These are phyloP conservation scores for Bipolaris cookei DNA, from an alignment of 2,329 filamentous ascomycete genomes.

Conservation along the genomic window DNA sequence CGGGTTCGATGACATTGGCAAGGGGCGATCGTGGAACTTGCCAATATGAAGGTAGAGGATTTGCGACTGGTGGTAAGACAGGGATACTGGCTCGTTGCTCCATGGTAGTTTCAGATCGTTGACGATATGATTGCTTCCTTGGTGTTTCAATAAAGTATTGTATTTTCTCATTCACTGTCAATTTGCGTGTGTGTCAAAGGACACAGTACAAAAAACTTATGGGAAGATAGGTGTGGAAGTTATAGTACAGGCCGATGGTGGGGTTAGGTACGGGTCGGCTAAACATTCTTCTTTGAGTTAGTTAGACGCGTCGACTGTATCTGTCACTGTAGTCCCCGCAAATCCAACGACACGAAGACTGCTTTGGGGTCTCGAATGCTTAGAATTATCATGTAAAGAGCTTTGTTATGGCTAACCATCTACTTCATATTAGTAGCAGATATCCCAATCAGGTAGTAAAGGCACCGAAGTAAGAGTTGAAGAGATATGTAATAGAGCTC, in stretches of 20 bases:
- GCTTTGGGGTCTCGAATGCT: too few species aligned
- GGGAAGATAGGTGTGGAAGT: neutral
- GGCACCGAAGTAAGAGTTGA: neutral
- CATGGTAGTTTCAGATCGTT: conserved; percentile 23
- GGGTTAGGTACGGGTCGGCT: conserved; percentile 11
- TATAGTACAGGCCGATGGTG: neutral
- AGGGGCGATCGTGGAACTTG: conserved; percentile 49
- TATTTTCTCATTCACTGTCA: neutral
- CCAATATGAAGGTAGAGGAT: conserved; percentile 52
- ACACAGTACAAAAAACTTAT: neutral
- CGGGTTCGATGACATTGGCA: conserved; percentile 41
- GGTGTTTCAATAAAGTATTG: neutral
- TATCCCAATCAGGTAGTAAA: neutral
- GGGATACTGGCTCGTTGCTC: conserved; percentile 39
- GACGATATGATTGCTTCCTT: too few species aligned
- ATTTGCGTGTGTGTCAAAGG: neutral
- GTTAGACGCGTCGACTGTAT: conserved; percentile 3
- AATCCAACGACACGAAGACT: neutral
- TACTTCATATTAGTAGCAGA: too few species aligned
- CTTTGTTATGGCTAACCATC: too few species aligned
- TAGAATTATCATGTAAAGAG: too few species aligned
- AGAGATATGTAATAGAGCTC: too few species aligned
- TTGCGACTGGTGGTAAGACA: conserved; percentile 39
- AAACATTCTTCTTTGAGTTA: conserved; percentile 13
- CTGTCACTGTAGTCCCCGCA: neutral